Evolutionary conservation across 768 basidiomycete species (phyloP).

Genomic region (Kwoniella mangroviensis): DNA sequence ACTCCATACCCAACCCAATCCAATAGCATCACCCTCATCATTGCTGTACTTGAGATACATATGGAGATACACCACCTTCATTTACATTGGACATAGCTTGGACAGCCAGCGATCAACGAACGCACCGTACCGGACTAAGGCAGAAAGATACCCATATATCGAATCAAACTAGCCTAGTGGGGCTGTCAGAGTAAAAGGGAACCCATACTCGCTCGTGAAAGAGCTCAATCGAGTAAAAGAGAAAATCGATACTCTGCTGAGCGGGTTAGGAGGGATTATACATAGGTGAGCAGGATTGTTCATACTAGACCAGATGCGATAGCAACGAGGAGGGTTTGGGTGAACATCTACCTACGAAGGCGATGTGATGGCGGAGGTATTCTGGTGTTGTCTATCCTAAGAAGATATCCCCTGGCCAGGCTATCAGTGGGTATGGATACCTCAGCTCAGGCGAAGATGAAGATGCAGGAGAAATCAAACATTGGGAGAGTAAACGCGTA

Average conservation of each 20-base stretch:
- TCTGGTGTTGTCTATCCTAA: no score
- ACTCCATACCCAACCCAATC: not conserved
- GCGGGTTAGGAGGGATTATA: not conserved
- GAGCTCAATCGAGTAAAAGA: not conserved
- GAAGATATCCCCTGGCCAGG: no score
- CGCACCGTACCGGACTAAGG: no score
- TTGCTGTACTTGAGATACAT: not conserved
- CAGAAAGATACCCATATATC: no score
- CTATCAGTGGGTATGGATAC: no score
- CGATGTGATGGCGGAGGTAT: not conserved
- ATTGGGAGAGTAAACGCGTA: not conserved
- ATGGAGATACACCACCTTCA: not conserved
- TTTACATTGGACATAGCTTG: not conserved
- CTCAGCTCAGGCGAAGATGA: not conserved
- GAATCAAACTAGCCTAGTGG: no score
- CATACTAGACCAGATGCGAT: not conserved
- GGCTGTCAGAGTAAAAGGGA: not conserved
- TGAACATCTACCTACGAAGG: not conserved
- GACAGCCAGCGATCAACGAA: not conserved
- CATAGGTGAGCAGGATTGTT: not conserved
- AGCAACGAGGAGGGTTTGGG: not conserved
- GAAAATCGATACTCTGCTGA: not conserved
- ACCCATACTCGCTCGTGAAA: no score
- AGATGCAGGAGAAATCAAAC: not conserved
- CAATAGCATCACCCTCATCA: not conserved